Percentiles rank a stretch among this genome's conserved stretches.
These are phyloP conservation scores for Sclerotinia minor DNA, from an alignment of 2,329 filamentous ascomycete genomes.

Conservation along the genomic window DNA sequence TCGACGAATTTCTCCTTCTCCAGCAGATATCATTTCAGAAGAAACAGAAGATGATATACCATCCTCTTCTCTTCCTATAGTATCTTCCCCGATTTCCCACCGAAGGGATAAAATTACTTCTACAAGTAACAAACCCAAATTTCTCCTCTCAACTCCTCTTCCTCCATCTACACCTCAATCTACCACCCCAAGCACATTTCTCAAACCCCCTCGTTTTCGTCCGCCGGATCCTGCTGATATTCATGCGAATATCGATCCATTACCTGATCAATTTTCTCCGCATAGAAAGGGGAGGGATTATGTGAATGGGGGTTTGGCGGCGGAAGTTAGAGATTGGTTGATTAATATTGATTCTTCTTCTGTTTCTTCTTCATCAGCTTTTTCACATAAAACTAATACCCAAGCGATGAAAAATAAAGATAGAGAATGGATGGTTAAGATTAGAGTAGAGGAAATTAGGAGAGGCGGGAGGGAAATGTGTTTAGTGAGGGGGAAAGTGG, in stretches of 20 bases:
- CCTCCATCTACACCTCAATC: constrained; percentile 31
- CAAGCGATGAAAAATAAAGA: constrained; percentile 26
- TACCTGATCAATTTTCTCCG: constrained; percentile 56
- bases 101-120: constrained; percentile 29
- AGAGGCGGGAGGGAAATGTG: constrained; percentile 36
- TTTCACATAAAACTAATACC: constrained; percentile 13
- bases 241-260: constrained; percentile 39
- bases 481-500: constrained; percentile 37
- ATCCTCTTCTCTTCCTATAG: constrained; percentile 33
- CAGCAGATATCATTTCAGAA: constrained; percentile 22
- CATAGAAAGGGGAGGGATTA: constrained; percentile 52
- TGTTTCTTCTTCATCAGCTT: constrained; percentile 18
- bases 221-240: constrained; percentile 35
- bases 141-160: constrained; percentile 36
- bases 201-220: constrained; percentile 41
- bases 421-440: constrained; percentile 37
- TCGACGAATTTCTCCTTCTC: constrained; percentile 35
- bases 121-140: constrained; percentile 36
- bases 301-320: constrained; percentile 50
- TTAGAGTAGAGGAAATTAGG: constrained; percentile 39
- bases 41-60: constrained; percentile 24
- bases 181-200: constrained; percentile 31
- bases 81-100: constrained; percentile 36
- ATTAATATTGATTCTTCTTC: constrained; percentile 44
- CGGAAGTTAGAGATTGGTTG: constrained; percentile 52